These are phyloP conservation scores for Trypanosoma scelopori DNA, from an alignment of 208 protist genomes.

Conservation along the genomic window DNA sequence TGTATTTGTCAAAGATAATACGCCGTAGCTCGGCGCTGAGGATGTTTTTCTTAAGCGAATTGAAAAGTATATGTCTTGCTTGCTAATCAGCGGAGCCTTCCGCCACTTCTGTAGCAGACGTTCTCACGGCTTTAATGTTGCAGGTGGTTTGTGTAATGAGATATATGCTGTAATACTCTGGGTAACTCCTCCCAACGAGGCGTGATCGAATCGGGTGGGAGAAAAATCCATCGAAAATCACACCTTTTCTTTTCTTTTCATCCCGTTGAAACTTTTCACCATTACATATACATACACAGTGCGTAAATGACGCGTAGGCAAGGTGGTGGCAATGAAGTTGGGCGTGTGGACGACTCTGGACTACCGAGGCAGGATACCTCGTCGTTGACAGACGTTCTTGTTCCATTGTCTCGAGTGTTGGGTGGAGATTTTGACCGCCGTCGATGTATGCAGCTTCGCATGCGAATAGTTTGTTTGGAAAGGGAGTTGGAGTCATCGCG, in stretches of 20 bases:
- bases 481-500: slow-evolving; percentile 4
- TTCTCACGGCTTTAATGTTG: slow-evolving; percentile 7
- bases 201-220: too few relatives aligned
- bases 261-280: too few relatives aligned
- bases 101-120: background rate
- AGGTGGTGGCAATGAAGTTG: too few relatives aligned
- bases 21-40: background rate
- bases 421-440: slow-evolving; percentile 16
- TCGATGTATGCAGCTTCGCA: slow-evolving; percentile 12
- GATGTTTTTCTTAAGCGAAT: slow-evolving; percentile 10
- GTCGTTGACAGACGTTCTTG: slow-evolving; percentile 17
- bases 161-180: too few relatives aligned
- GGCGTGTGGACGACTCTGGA: background rate
- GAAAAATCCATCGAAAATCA: too few relatives aligned
- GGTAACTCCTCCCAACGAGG: too few relatives aligned
- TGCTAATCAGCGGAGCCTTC: background rate
- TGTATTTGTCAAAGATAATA: background rate
- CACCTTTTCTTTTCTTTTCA: too few relatives aligned
- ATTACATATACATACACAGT: too few relatives aligned
- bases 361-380: background rate
- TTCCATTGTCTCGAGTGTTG: slow-evolving; percentile 22
- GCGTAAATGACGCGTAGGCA: too few relatives aligned
- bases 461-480: slow-evolving; percentile 14
- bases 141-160: background rate
- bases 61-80: slow-evolving; percentile 1